phyloP scores from a whole-genome alignment of 495 filamentous ascomycete species.

The Xylaria castorea region DNA sequence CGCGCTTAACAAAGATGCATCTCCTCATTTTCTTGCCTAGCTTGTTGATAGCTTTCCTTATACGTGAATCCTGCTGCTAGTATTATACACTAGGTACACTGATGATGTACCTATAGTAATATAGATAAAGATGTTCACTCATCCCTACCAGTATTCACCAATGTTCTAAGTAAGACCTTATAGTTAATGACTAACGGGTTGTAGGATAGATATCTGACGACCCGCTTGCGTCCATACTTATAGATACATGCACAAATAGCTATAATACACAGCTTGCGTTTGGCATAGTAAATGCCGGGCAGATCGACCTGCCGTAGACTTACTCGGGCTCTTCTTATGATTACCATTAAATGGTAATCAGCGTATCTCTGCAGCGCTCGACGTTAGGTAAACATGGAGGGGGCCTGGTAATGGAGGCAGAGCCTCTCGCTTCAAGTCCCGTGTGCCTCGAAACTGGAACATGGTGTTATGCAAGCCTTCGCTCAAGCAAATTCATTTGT shows the following conservation, averaged over 20 bases:
- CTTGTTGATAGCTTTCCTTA: not conserved
- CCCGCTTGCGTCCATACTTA: not conserved
- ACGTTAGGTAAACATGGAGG: not conserved
- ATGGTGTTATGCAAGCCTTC: constrained; percentile 10
- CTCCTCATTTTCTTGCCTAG: not conserved
- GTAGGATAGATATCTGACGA: not conserved
- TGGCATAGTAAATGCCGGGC: not conserved
- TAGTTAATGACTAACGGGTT: not conserved
- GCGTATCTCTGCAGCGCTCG: constrained; percentile 4
- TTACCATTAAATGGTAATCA: constrained; percentile 6
- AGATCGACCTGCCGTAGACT: not conserved
- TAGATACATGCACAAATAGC: not conserved
- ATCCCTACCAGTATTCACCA: not conserved
- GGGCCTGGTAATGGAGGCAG: constrained; percentile 15
- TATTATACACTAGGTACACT: not conserved
- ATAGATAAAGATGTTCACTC: too few relatives aligned
- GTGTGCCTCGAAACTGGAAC: constrained; percentile 17
- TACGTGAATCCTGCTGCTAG: not conserved
- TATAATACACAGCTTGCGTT: not conserved
- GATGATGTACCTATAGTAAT: not conserved
- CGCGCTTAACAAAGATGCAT: not conserved
- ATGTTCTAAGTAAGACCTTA: not conserved
- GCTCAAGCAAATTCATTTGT: not conserved
- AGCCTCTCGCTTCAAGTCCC: constrained; percentile 23
- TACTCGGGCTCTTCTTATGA: not conserved